These are phyloP conservation scores for Suillus hirtellus DNA, from an alignment of 768 basidiomycete species.

Conservation along the genomic window DNA sequence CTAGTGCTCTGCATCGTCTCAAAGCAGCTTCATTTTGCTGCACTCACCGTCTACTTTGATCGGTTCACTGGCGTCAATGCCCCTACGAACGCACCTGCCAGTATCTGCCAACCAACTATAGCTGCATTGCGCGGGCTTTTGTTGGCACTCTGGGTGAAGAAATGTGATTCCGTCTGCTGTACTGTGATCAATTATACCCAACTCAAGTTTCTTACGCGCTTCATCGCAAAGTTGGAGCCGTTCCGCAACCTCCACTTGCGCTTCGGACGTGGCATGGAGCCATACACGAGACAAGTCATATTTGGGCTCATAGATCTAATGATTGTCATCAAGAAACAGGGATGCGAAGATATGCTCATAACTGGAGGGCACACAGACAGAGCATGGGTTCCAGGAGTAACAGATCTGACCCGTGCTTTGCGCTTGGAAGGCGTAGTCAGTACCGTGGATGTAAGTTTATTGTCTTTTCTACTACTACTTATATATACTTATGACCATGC, in stretches of 20 bases:
- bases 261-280: slow-evolving; percentile 5
- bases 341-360: slow-evolving; percentile 7
- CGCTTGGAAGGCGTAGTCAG: slow-evolving; percentile 6
- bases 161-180: slow-evolving; percentile 6
- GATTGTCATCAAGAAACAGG: slow-evolving; percentile 3
- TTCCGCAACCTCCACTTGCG: slow-evolving; percentile 5
- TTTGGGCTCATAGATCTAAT: slow-evolving; percentile 6
- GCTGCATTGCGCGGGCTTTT: slow-evolving; percentile 4
- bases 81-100: slow-evolving; percentile 4
- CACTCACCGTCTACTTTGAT: slow-evolving; percentile 6
- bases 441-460: not conserved
- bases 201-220: not conserved
- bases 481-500: not conserved
- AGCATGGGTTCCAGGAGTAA: slow-evolving; percentile 5
- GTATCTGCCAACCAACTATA: slow-evolving; percentile 1
- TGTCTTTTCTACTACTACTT: not conserved
- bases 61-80: slow-evolving; percentile 2
- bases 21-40: slow-evolving; percentile 6
- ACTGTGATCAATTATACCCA: not conserved
- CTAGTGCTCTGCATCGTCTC: not conserved
- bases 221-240: slow-evolving; percentile 6
- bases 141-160: slow-evolving; percentile 9
- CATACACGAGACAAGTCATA: not conserved
- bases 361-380: slow-evolving; percentile 7
- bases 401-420: slow-evolving; percentile 2